These are phyloP conservation scores for Spiraea crenata DNA, from an alignment of 331 rosid species.

Conservation along the genomic window DNA sequence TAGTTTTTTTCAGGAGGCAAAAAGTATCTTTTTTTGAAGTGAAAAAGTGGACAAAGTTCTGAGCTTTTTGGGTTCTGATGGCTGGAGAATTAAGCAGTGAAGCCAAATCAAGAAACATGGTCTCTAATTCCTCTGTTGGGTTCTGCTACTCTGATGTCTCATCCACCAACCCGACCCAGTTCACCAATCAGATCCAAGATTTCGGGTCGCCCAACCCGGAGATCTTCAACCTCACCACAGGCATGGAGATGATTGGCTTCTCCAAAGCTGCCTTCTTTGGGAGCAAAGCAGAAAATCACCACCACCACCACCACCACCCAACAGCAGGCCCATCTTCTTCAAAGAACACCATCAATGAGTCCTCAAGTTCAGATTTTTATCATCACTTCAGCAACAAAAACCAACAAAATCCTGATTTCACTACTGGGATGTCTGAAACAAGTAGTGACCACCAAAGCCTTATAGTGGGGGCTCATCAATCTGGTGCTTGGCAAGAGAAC, in stretches of 20 bases:
- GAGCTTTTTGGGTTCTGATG: conserved; percentile 23
- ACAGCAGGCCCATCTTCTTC: conserved; percentile 42
- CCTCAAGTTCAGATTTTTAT: conserved; percentile 28
- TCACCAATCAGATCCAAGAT: conserved; percentile 62
- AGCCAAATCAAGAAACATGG: conserved; percentile 54
- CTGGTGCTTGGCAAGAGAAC: conserved; percentile 35
- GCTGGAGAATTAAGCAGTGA: conserved; percentile 48
- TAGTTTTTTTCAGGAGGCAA: too few relatives aligned
- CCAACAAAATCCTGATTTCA: conserved; percentile 38
- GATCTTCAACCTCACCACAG: conserved; percentile 68
- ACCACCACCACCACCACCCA: too few relatives aligned
- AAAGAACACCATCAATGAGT: conserved; percentile 33
- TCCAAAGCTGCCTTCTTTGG: conserved; percentile 36
- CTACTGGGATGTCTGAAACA: conserved; percentile 48
- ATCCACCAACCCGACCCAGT: conserved; percentile 39
- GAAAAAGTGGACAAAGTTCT: too few relatives aligned
- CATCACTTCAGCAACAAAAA: conserved; percentile 25
- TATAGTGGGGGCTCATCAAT: conserved; percentile 25
- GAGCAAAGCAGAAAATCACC: conserved; percentile 26
- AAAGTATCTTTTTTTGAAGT: too few relatives aligned
- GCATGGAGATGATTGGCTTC: conserved; percentile 81
- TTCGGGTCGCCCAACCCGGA: conserved; percentile 54
- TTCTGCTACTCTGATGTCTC: conserved; percentile 62
- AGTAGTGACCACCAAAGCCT: conserved; percentile 41
- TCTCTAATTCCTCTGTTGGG: conserved; percentile 39